These are phyloP conservation scores for Pestalotiopsis sp. DNA, from an alignment of 2,329 filamentous ascomycete species.

Conservation along the genomic window DNA sequence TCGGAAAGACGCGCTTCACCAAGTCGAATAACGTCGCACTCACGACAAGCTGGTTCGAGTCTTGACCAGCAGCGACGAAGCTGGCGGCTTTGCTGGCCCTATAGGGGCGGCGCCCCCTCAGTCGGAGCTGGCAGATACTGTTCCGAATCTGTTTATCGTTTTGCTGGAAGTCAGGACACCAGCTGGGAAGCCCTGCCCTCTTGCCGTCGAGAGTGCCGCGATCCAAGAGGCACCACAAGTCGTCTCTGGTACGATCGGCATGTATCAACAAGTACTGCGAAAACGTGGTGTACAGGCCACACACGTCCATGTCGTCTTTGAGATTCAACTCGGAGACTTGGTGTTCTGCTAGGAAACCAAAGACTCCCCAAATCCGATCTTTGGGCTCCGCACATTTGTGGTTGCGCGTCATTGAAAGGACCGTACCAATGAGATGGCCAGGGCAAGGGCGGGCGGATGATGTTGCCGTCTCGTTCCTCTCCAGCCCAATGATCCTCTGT, in stretches of 20 bases:
- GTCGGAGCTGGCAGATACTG: not conserved
- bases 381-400: not conserved
- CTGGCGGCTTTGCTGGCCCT: not conserved
- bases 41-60: not conserved
- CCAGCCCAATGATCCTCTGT: not conserved
- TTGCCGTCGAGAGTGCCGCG: not conserved
- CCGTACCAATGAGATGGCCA: not conserved
- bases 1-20: not conserved
- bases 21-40: not conserved
- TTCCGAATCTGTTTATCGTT: not conserved
- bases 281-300: not conserved
- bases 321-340: not conserved
- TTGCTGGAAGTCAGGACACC: not conserved
- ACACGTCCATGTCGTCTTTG: not conserved
- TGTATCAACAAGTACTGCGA: not conserved
- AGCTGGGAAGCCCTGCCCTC: not conserved
- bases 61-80: not conserved
- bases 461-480: not conserved
- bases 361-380: not conserved
- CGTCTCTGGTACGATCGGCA: not conserved
- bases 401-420: not conserved
- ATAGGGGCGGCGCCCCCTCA: not conserved
- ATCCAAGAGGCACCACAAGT: not conserved
- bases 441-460: not conserved
- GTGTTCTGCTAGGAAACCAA: not conserved